Evolutionary conservation across 148 eudicot species (phyloP), one percentile per base, ranked within the genome.

Genomic region (Rhododendron vialii): DNA sequence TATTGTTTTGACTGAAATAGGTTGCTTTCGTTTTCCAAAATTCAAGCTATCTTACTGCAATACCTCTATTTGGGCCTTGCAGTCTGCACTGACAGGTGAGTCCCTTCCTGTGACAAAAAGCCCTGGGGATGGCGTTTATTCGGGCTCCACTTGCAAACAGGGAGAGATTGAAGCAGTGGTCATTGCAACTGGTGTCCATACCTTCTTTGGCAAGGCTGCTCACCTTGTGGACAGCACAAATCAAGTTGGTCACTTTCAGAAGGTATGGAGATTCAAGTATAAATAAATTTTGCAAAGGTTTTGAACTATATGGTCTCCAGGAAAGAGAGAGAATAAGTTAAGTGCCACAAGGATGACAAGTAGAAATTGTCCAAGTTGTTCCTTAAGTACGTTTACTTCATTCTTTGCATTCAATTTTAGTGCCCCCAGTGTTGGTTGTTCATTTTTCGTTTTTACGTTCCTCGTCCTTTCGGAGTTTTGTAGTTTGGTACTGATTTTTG

Each of bases 221-320:
- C 93, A 92, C 81, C 91, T 92, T 41, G 93, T 92, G 28, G 93
- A 92, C 80, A 74, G 86, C 53, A 90, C 93, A 18, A 88, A 92
- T 77, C 91, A 90, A 86, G 92, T 92, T 79, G 93, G 93, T 6
- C 93, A 92, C 69, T 94, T 94, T 69, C 96, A 94, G 43, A 89
- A 91, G 84, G 96, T 94, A 51, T 13, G 36, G 85, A 24, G 24
- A 41, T 71, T 86, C 30, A 20, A 83, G n/a, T 33, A 33, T 51
- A 9, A 33, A 10, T 11, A 33, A 50, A 20, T 26, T 20, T 30
- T 30, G 76, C 38, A 65, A 65, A 7, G 22, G 28, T 41, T 83
- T 10, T 48, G 10, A 41, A 48, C 75, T 7, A 48, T 7, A 48
- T 50, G 7, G 47, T 73, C 43, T 22, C 18, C 51, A 53, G 53